Conservation (phyloP, 1,284 basidiomycete species). For the Pholiota adiposa region DNA sequence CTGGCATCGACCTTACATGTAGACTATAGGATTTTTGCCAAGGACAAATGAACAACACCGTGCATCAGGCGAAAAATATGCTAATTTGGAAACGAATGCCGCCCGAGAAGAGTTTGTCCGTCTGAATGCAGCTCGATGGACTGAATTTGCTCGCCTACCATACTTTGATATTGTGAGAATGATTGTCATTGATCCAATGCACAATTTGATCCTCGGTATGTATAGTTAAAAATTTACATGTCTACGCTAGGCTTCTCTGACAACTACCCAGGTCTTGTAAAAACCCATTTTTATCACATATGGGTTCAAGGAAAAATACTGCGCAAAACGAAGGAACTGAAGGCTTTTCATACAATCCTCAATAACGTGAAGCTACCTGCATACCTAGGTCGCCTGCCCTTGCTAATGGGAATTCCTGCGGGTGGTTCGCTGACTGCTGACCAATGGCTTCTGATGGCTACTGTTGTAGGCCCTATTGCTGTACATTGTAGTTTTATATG, state of each 20-base stretch:
- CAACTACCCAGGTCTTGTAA: slow-evolving; percentile 12
- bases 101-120: slow-evolving; percentile 10
- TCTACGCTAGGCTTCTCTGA: too few relatives aligned
- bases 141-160: slow-evolving; percentile 7
- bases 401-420: slow-evolving; percentile 10
- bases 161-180: slow-evolving; percentile 12
- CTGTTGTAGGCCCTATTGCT: slow-evolving; percentile 9
- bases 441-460: slow-evolving; percentile 11
- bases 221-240: neutral
- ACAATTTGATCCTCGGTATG: slow-evolving; percentile 15
- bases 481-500: neutral
- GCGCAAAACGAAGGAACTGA: slow-evolving; percentile 12
- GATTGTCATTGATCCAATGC: slow-evolving; percentile 18
- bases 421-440: slow-evolving; percentile 14
- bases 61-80: neutral
- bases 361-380: slow-evolving; percentile 2
- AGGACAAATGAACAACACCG: slow-evolving; percentile 8
- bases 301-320: slow-evolving; percentile 13
- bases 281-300: slow-evolving; percentile 19
- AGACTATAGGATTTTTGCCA: neutral
- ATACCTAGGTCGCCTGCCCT: slow-evolving; percentile 8
- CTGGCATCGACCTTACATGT: neutral
- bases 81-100: neutral
- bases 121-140: slow-evolving; percentile 2
- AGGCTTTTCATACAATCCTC: slow-evolving; percentile 5